These are phyloP conservation scores for Euclidium syriacum DNA, from an alignment of 345 rosid species.

Conservation along the genomic window DNA sequence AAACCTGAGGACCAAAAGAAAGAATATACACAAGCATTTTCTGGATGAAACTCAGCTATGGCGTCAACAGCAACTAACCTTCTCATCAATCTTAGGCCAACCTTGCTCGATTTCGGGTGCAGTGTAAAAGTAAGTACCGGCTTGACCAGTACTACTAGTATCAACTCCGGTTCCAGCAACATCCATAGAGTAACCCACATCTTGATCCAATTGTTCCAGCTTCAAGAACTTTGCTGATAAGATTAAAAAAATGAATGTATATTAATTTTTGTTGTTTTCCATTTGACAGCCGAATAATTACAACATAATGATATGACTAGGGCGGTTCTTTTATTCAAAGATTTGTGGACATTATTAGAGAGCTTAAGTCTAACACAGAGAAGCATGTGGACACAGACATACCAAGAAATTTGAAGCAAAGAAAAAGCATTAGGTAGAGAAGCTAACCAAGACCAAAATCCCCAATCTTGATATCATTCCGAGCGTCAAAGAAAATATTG, in stretches of 20 bases:
- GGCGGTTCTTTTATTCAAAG: neutral
- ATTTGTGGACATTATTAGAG: neutral
- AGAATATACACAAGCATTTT: constrained; percentile 2
- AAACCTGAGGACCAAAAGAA: constrained; percentile 3
- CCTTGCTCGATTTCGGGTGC: constrained; percentile 99
- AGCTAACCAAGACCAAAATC: constrained; percentile 89
- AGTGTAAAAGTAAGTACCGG: constrained; percentile 93
- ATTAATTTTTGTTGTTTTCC: neutral
- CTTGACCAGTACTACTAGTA: constrained; percentile 90
- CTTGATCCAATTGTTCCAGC: constrained; percentile 93
- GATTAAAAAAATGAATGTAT: constrained; percentile 7
- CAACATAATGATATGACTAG: neutral
- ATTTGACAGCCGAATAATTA: neutral
- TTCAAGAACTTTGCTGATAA: constrained; percentile 85
- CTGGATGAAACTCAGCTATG: constrained; percentile 11
- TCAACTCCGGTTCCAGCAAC: constrained; percentile 68
- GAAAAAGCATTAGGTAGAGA: constrained; percentile 17
- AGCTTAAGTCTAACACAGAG: neutral
- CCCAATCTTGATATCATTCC: constrained; percentile 89
- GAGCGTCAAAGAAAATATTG: constrained; percentile 94
- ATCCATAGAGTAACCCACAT: constrained; percentile 50
- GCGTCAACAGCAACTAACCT: constrained; percentile 42
- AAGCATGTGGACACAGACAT: constrained; percentile 7
- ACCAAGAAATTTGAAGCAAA: neutral
- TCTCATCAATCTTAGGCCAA: constrained; percentile 98